Evolutionary conservation across 2,329 filamentous ascomycete species (phyloP).

Genomic region (Neopestalotiopsis sp.): DNA sequence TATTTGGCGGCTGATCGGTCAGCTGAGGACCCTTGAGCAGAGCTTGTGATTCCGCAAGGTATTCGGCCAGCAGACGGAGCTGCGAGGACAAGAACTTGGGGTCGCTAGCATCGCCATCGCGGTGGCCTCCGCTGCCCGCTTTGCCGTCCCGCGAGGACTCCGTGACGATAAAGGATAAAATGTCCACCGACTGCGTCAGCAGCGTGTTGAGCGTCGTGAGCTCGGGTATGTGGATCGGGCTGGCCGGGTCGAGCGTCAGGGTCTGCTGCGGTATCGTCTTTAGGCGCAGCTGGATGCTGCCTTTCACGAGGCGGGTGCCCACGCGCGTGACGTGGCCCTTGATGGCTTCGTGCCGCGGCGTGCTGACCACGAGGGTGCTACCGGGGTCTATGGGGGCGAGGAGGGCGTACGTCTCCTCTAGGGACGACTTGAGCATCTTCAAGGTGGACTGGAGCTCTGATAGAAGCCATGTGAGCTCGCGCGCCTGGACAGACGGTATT

Average conservation of each 20-base stretch:
- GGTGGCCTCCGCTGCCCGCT: constrained; percentile 49
- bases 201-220: constrained; percentile 76
- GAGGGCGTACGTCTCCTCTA: constrained; percentile 88
- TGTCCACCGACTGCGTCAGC: constrained; percentile 82
- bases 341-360: constrained; percentile 83
- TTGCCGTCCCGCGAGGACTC: constrained; percentile 58
- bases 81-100: constrained; percentile 63
- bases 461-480: constrained; percentile 62
- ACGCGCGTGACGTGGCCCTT: constrained; percentile 93
- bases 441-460: constrained; percentile 55
- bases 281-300: constrained; percentile 79
- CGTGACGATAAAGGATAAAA: constrained; percentile 78
- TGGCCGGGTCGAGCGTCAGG: constrained; percentile 52
- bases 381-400: constrained; percentile 85
- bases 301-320: constrained; percentile 90
- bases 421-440: constrained; percentile 62
- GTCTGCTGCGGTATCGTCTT: constrained; percentile 65
- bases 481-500: constrained; percentile 30
- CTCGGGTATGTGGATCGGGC: constrained; percentile 68
- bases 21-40: constrained; percentile 63
- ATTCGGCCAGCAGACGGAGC: constrained; percentile 60
- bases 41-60: constrained; percentile 56
- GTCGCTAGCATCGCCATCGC: constrained; percentile 33
- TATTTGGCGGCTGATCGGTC: constrained; percentile 32
- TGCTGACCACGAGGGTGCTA: constrained; percentile 88